Evolutionary conservation across 1,284 basidiomycete species (phyloP), one percentile per base, ranked within the genome.

Genomic region (Ganoderma lucidum): DNA sequence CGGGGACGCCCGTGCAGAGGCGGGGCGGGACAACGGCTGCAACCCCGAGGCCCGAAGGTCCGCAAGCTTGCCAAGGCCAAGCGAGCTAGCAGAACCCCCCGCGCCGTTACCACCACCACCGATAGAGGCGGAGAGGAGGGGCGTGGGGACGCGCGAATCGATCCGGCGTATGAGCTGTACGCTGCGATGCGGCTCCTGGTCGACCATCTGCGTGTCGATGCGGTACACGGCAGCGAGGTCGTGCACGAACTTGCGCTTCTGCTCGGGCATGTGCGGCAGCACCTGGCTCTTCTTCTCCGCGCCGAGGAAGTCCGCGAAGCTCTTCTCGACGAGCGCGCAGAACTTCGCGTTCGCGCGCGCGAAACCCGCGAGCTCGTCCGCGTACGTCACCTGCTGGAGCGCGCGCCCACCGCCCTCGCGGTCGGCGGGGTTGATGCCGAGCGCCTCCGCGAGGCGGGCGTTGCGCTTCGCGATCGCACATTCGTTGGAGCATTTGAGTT

Each of bases 391-490:
- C 44, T 82, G 83, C 66, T 78, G 79, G 39, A 82, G 83, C 65
- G 78, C 10, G 42, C 79, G 67, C 5, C 44, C 44, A 58, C 65
- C 61, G 42, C 66, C 63, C 67, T 80, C 70, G 68, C 79, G 83
- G 71, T 71, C 80, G 35, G 87, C 87, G 1, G 84, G 76, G 63
- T 80, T 89, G 76, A 98, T 96, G 0, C 95, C 95, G 6, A 98
- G 81, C 0, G 96, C 96, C 58, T 96, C 94, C 1, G 96, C 96
- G 9, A 98, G 82, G 41, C 90, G 83, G 0, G 92, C 93, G 75
- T 97, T 97, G 10, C 96, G 88, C 79, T 96, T 94, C 60, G 92
- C 93, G 41, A 95, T 84, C 30, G 83, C 83, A 75, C 96, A 97
- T 67, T 96, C 94, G 63, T 88, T 90, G 44, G 89, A 90, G 75